These are phyloP conservation scores for Colletotrichum higginsianum DNA, from an alignment of 2,329 filamentous ascomycete genomes.

Conservation along the genomic window DNA sequence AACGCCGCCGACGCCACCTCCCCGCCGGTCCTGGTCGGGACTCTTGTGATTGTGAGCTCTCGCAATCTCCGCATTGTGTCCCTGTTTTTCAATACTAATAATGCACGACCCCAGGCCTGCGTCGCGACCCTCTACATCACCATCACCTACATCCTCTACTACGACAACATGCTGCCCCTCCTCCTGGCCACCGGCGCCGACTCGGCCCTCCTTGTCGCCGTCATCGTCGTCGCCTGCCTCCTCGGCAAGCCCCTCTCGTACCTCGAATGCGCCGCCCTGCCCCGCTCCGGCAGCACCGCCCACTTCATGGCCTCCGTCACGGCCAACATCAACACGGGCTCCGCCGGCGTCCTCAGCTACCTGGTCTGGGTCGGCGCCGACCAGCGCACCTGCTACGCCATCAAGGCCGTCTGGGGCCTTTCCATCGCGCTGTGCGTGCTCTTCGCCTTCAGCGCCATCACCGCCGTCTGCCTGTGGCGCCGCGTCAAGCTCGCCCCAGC, in stretches of 20 bases:
- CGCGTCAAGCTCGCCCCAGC: slow-evolving; percentile 62
- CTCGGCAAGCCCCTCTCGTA: slow-evolving; percentile 86
- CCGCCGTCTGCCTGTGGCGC: slow-evolving; percentile 74
- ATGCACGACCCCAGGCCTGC: slow-evolving; percentile 70
- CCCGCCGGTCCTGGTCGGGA: slow-evolving; percentile 82
- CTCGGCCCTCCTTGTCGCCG: slow-evolving; percentile 78
- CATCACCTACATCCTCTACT: slow-evolving; percentile 86
- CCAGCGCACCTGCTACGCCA: slow-evolving; percentile 81
- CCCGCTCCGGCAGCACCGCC: slow-evolving; percentile 57
- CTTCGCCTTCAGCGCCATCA: slow-evolving; percentile 75
- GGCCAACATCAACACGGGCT: slow-evolving; percentile 57
- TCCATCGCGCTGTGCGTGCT: slow-evolving; percentile 83
- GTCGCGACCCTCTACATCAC: slow-evolving; percentile 84
- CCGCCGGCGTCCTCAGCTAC: slow-evolving; percentile 52
- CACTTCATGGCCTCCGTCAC: slow-evolving; percentile 62
- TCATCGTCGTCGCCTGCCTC: slow-evolving; percentile 82
- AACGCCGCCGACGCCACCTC: slow-evolving; percentile 75
- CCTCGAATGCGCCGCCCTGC: slow-evolving; percentile 76
- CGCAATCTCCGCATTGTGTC: slow-evolving; percentile 1
- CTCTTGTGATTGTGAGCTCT: slow-evolving; percentile 81
- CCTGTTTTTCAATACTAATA: slow-evolving; percentile 28
- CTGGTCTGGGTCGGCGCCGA: slow-evolving; percentile 66
- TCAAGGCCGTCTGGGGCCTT: slow-evolving; percentile 91
- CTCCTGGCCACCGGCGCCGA: slow-evolving; percentile 79
- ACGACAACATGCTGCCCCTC: slow-evolving; percentile 82